Evolutionary conservation across 495 filamentous ascomycete genomes (phyloP).

Genomic region (Neurospora sp.): DNA sequence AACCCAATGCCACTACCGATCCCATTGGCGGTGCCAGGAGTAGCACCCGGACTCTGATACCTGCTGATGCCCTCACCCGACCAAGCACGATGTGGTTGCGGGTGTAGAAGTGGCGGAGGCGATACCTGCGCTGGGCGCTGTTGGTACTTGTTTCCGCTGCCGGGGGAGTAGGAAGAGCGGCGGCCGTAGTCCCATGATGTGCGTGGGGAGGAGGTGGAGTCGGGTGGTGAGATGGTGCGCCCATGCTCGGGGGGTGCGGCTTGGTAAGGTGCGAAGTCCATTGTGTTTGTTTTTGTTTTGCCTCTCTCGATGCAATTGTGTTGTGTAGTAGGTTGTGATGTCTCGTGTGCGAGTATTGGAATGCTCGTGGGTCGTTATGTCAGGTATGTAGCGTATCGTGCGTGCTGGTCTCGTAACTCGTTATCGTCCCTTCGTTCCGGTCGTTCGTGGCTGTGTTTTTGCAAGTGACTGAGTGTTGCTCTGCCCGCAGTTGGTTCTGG

Average conservation of each 20-base stretch:
- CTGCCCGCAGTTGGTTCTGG: neutral
- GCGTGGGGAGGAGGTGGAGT: conserved; percentile 40
- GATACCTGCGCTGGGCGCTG: conserved; percentile 26
- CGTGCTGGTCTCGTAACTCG: neutral
- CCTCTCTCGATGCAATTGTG: neutral
- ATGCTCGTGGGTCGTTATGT: neutral
- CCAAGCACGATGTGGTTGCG: conserved; percentile 42
- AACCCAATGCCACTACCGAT: neutral
- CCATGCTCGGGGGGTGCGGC: conserved; percentile 69
- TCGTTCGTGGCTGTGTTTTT: neutral
- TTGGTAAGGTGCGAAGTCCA: conserved; percentile 98
- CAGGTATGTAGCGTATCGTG: neutral
- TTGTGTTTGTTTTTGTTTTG: conserved; percentile 18
- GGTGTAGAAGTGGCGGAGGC: conserved; percentile 40
- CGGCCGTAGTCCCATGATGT: conserved; percentile 30
- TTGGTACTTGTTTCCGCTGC: conserved; percentile 23
- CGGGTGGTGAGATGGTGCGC: conserved; percentile 60
- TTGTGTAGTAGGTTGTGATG: neutral
- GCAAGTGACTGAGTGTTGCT: neutral
- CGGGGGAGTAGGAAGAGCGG: conserved; percentile 38
- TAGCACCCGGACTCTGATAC: conserved; percentile 14
- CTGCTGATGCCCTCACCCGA: conserved; percentile 19
- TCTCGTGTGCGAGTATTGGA: neutral
- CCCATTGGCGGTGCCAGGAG: neutral
- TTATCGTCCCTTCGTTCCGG: neutral